Evolutionary conservation across 164 flowering plant species (phyloP).

Genomic region (Cinnamomum micranthum): DNA sequence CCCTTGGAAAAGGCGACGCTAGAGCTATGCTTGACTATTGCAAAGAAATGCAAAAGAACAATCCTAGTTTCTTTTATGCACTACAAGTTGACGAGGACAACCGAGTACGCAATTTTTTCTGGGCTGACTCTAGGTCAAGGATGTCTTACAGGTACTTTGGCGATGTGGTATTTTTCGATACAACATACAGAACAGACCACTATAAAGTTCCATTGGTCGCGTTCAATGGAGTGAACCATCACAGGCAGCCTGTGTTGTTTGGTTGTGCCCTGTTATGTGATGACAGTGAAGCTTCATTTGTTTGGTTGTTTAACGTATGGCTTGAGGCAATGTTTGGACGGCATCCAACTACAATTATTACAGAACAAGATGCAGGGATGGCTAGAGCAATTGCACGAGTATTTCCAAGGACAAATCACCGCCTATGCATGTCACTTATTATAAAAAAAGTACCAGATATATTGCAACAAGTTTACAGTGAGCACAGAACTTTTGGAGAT

Average conservation of each 20-base stretch:
- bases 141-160: constrained; percentile 14
- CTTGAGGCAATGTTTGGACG: constrained; percentile 10
- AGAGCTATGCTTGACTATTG: constrained; percentile 11
- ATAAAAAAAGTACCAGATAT: constrained; percentile 1
- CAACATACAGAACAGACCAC: constrained; percentile 2
- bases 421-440: constrained; percentile 3
- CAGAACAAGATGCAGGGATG: constrained; percentile 8
- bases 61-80: constrained; percentile 13
- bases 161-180: constrained; percentile 8
- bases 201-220: constrained; percentile 10
- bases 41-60: constrained; percentile 9
- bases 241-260: constrained; percentile 11
- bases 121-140: constrained; percentile 13
- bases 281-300: constrained; percentile 12
- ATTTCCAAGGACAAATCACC: constrained; percentile 11
- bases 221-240: constrained; percentile 14
- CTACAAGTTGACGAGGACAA: constrained; percentile 10
- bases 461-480: constrained; percentile 1
- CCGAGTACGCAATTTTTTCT: constrained; percentile 5
- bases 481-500: constrained; percentile 4
- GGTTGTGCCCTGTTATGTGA: constrained; percentile 11
- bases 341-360: constrained; percentile 5
- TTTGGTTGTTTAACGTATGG: constrained; percentile 13
- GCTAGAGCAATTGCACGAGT: constrained; percentile 7
- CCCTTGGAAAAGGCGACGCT: constrained; percentile 6